Evolutionary conservation across 164 flowering plant species (phyloP), one percentile per base, ranked within the genome.

Genomic region (Paratinospora sagittata): DNA sequence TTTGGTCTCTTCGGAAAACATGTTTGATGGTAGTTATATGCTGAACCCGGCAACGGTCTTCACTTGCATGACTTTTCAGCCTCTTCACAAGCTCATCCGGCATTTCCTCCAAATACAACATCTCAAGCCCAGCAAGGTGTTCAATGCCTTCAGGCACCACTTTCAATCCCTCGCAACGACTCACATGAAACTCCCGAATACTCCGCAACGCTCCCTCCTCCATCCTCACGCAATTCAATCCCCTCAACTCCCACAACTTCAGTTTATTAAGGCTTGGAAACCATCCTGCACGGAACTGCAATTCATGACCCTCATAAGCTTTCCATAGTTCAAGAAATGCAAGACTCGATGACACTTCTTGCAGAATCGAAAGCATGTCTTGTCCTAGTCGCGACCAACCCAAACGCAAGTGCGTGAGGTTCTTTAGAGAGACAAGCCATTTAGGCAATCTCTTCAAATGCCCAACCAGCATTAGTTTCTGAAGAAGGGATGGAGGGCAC

Each of bases 161-260:
- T 52, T 79, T 79, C 43, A 83, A 5, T 65, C 73, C 68, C 26
- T 8, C 52, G 47, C 88, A 82, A 1, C 27, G 14, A 26, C 27
- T 30, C 11, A 85, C 36, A 52, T 26, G 11, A 71, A 84, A 43
- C 26, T 55, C 63, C 67, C 30, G 64, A 21, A 84, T 65, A 69
- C 62, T 63, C 6, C 79, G 80, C 76, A 85, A 27, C 24, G 86
- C 77, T 43, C 71, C 82, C 63, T 81, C 76, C 23, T 79, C 77
- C 30, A 84, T 6, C 67, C 33, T 65, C 17, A 80, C 68, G 27
- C 67, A 23, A 27, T 66, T 72, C 70, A 84, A 43, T 8, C 49
- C 27, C 17, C 2, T 12, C 36, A 82, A 74, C 55, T 75, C 71
- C 30, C 57, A 30, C 27, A 84, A 49, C 8, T 39, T 65, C 23